Base-by-base conservation (phyloP, 1,284 basidiomycete species). In the Pascua sp. region DNA sequence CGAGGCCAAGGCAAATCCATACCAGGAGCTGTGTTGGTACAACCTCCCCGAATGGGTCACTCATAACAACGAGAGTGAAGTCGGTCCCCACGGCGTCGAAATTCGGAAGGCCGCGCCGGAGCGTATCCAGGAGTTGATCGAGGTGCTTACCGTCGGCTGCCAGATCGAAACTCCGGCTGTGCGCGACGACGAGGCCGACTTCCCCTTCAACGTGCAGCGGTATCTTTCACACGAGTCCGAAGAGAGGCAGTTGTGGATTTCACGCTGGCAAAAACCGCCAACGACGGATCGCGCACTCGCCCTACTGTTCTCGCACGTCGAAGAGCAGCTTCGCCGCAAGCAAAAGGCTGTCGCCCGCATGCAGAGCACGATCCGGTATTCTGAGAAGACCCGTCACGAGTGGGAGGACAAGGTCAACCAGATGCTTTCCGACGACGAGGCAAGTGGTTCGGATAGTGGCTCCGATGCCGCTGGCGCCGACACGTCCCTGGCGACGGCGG, bases 311-410 rank as follows among this genome's bases (percentile, higher is more conserved):
- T 84, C 86, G 58, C 94, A 98, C 70, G 88, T 88, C 9, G 91
- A 94, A 66, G 84, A 88, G 41, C 84, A 95, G 41, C 89, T 96
- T 81, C 83, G 90, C 41, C 86, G 90, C 75, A 99, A 99, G 81
- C 85, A 94, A 61, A 94, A 94, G 77, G 92, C 89, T 61, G 90
- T 98, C 48, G 91, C 93, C 58, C 88, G 96, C 44, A 88, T 98
- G 87, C 90, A 96, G 78, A 98, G 97, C 73, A 98, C 93, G 24
- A 96, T 99, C 65, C 83, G 91, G 59, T 98, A 98, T 76, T 88
- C 92, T 40, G 96, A 98, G 79, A 96, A 96, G 78, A 90, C 97
- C 32, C 87, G 96, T 76, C 88, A 89, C 67, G 96, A 98, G 76
- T 98, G 95, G 93, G 90, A 98, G 73, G 89, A 90, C 72, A 86